Evolutionary conservation across 1,284 basidiomycete genomes (phyloP).

Genomic region (Trichosporon sp.): DNA sequence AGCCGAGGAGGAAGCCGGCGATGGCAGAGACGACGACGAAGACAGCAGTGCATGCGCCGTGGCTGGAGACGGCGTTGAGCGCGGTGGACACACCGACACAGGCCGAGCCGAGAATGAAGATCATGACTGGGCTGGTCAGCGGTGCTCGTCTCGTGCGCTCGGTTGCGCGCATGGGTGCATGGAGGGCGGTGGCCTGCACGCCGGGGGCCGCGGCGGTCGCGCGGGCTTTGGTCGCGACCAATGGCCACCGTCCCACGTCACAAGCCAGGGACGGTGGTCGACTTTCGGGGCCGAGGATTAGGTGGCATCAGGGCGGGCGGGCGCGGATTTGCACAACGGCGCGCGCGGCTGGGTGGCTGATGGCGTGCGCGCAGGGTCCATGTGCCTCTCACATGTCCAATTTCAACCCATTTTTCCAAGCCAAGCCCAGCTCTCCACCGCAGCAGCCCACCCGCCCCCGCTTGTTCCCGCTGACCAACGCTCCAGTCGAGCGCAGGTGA

Average conservation of each 20-base stretch:
- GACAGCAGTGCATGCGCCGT: slow-evolving; percentile 28
- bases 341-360: too few relatives aligned
- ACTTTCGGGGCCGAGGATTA: background rate
- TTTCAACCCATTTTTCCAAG: background rate
- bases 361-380: background rate
- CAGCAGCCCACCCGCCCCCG: background rate
- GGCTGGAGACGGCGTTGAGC: slow-evolving; percentile 24
- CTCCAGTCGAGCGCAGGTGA: background rate
- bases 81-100: slow-evolving; percentile 27
- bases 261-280: background rate
- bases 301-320: background rate
- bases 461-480: background rate
- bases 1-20: slow-evolving; percentile 34
- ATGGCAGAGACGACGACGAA: slow-evolving; percentile 40
- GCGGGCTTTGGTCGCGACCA: background rate
- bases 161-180: background rate
- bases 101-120: slow-evolving; percentile 31
- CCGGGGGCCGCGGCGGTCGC: background rate
- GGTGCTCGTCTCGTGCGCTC: background rate
- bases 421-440: background rate
- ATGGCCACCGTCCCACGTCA: background rate
- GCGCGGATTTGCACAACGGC: too few relatives aligned
- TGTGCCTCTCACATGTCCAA: background rate
- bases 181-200: background rate
- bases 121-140: slow-evolving; percentile 17